Base-by-base conservation (phyloP, 2,329 filamentous ascomycete genomes). In the Ceratocystis lukuohia region DNA sequence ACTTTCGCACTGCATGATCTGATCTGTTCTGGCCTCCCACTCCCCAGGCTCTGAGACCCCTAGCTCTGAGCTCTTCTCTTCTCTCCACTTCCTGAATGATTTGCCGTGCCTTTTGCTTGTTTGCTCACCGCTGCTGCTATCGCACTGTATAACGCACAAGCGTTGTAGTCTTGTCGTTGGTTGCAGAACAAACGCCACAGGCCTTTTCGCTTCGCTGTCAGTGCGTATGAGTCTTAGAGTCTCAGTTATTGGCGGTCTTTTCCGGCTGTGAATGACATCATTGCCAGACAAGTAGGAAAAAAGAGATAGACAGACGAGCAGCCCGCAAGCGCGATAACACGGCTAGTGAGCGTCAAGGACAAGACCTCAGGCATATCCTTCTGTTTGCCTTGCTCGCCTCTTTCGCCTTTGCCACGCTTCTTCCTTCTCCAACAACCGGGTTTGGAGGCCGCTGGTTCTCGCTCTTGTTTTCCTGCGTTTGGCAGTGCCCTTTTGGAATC, bases 111-210 rank as follows among this genome's bases (percentile, higher is more conserved):
- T 59, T 33, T 59, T 59, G 56, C 25, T 59, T 37, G 28, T 59
- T 59, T 59, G 56, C 12, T 59, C 56, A 59, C 56, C 28, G 56
- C 56, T 59, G 56, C 56, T 33, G 17, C 56, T 7, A 59, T 17
- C 56, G 33, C 56, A 30, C 28, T 37, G 30, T n/a, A 59, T 59
- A 59, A 20, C 56, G 56, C 33, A 28, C 28, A 33, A 20, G 25
- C 56, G 28, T 33, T 37, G 37, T 41, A 15, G 5, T 59, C 53
- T 59, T n/a, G 25, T 59, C 17, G 4, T 57, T 59, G 56, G 28
- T 37, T 20, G 56, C 56, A 37, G 56, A 37, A 41, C 37, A 28
- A 33, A 33, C 56, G 28, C 25, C 56, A 59, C 56, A 37, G 25
- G 25, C 28, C 46, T 22, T 41, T 15, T 22, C 56, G 30, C 56